Base-by-base conservation (phyloP, 202 grass and related monocot genomes). In the Saccharum hybrid region DNA sequence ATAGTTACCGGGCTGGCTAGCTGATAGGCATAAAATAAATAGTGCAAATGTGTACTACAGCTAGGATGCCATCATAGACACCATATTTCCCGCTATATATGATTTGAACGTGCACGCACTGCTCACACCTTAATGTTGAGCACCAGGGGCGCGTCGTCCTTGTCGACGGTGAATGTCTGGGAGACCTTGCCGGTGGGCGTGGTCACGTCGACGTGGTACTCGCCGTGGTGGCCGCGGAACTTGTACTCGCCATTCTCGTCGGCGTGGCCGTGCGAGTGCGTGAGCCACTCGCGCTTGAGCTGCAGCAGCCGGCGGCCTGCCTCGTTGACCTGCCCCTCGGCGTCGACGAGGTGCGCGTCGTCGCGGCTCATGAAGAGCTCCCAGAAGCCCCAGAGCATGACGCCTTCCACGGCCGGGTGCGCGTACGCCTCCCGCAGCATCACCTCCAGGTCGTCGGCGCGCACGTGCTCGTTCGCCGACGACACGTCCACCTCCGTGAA, bases 371-470 rank as follows among this genome's bases (percentile, higher is more conserved):
- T 92, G 90, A 90, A 98, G 81, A 96, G 68, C 71, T 98, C 96
- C 96, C 93, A 98, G 89, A 98, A 98, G 0, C 96, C 96, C 96
- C 91, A 94, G 22, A 98, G 85, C 89, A 98, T 82, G 75, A 96
- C 71, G 12, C 96, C 96, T 31, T 98, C 85, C 30, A 95, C 92
- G 1, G 92, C 85, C 8, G 96, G 92, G 84, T 98, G 96, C 37
- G 92, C 91, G 26, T 81, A 95, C 30, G 90, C 90, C 83, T 98
- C 96, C 31, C 92, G 85, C 12, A 98, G 81, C 80, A 95, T 70
- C 49, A 80, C 83, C 83, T 98, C 96, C 61, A 98, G 87, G 87
- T 98, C 96, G 21, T 98, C 96, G 23, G 93, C 96, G 43, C 93
- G 85, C 5, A 98, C 56, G 80, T 89, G 82, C 67, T 98, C 96